Evolutionary conservation across 2,329 filamentous ascomycete genomes (phyloP).

Genomic region (Penicillium sp.): DNA sequence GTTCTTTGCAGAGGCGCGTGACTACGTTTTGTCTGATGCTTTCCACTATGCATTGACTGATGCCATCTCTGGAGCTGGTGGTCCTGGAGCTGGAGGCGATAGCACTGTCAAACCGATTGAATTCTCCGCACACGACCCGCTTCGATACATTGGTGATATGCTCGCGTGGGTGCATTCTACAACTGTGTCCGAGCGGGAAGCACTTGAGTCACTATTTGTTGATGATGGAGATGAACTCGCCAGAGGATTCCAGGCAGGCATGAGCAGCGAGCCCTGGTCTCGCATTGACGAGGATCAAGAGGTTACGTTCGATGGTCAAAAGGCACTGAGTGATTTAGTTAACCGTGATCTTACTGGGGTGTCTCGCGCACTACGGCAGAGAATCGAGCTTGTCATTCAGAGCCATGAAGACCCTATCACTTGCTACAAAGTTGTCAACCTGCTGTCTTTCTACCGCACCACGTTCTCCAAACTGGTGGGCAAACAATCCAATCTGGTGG

Average conservation of each 20-base stretch:
- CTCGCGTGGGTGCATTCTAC: conserved; percentile 95
- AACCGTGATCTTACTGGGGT: conserved; percentile 82
- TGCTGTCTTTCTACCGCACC: conserved; percentile 83
- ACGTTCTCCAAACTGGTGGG: conserved; percentile 83
- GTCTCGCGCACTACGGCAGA: conserved; percentile 79
- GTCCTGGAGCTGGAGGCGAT: conserved; percentile 56
- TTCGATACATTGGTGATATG: conserved; percentile 96
- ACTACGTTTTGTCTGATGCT: conserved; percentile 81
- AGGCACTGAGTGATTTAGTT: conserved; percentile 81
- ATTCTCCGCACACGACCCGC: conserved; percentile 83
- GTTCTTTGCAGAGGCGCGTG: conserved; percentile 86
- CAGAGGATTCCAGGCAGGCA: conserved; percentile 74
- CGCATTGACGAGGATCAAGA: conserved; percentile 61
- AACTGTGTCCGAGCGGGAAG: conserved; percentile 89
- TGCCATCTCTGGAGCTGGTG: conserved; percentile 45
- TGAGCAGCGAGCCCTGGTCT: conserved; percentile 83
- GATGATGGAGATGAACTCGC: conserved; percentile 87
- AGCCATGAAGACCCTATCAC: conserved; percentile 87
- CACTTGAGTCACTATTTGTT: conserved; percentile 86
- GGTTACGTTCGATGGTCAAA: conserved; percentile 71
- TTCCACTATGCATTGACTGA: conserved; percentile 90
- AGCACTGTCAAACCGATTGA: conserved; percentile 83
- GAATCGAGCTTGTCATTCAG: conserved; percentile 88
- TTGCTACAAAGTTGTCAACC: conserved; percentile 85
- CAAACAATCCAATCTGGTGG: conserved; percentile 66